phyloP scores from a whole-genome alignment of 371 early-diverging fungal species.

The Smittium culicis region DNA sequence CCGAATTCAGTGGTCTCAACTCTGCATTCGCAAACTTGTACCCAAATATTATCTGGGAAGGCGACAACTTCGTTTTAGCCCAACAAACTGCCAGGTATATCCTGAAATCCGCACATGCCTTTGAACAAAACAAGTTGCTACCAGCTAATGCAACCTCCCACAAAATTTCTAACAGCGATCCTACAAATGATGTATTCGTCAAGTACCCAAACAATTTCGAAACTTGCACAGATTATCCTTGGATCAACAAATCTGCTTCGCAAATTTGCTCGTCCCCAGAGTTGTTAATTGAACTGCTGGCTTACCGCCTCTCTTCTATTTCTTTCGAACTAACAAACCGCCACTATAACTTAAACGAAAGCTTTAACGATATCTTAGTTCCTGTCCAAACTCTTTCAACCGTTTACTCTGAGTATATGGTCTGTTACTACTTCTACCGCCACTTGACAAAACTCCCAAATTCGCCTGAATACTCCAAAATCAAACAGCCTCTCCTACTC shows the following conservation, averaged over 20 bases:
- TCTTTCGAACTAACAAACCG: too few relatives aligned
- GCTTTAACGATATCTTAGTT: conserved; percentile 53
- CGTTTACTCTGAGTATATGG: conserved; percentile 50
- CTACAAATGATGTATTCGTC: too few relatives aligned
- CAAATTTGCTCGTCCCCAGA: conserved; percentile 30
- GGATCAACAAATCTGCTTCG: neutral
- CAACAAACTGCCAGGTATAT: conserved; percentile 61
- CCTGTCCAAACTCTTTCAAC: conserved; percentile 45
- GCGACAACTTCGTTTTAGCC: conserved; percentile 61
- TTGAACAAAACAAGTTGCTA: too few relatives aligned
- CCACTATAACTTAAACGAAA: too few relatives aligned
- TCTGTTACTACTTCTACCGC: conserved; percentile 42
- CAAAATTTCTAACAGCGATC: too few relatives aligned
- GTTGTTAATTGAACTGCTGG: conserved; percentile 43
- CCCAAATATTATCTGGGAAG: conserved; percentile 67
- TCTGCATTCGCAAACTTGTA: conserved; percentile 48
- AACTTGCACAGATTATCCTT: too few relatives aligned
- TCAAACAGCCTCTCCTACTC: neutral
- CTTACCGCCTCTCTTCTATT: conserved; percentile 44
- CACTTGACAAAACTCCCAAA: conserved; percentile 32
- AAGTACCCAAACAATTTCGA: too few relatives aligned
- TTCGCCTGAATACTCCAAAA: neutral
- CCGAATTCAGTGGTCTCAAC: conserved; percentile 55
- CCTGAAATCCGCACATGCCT: conserved; percentile 45
- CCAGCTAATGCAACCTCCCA: too few relatives aligned